Evolutionary conservation across 306 rosid species (phyloP), one percentile per base, ranked within the genome.

Genomic region (Senna siamea): DNA sequence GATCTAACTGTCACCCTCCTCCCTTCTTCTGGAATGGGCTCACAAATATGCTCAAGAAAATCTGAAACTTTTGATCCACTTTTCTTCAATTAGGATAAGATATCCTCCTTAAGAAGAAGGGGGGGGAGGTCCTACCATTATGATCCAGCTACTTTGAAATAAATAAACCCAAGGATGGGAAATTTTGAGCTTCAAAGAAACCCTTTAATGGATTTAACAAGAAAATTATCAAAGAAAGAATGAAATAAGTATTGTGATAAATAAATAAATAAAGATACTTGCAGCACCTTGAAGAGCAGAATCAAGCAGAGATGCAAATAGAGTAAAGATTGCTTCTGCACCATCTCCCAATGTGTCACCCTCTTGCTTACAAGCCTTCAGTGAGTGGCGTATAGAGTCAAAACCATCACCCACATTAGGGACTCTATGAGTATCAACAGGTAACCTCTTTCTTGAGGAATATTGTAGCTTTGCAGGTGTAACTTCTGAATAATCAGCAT

Each of bases 301-400:
- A 85, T 93, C 98, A 63, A 93, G 87, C 54, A 90, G 86, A 41
- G 92, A 90, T 4, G 97, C 98, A 76, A 86, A 93, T 17, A 79
- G 54, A 60, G 84, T 43, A 71, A 86, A 89, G 15, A 92, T 80
- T 12, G 87, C 75, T 19, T 93, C 97, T 23, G 84, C 90, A 53
- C 87, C 87, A 72, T 84, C 95, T 35, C 80, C 85, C 76, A 90
- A 79, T 0, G 77, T 52, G 37, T 86, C 96, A 51, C 73, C 89
- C 83, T 90, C 96, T 20, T 84, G 87, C 88, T 89, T 90, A 53
- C 76, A 79, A 70, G 84, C 76, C 80, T 87, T 89, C 43, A 87
- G 77, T 8, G 86, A 87, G 76, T 69, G 38, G 28, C 87, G 93
- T 48, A 70, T 78, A 19, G 93, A 86, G 75, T 82, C 86, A 68